These are phyloP conservation scores for Eremochloa ophiuroides DNA, from an alignment of 176 grass and related monocot species.

Conservation along the genomic window DNA sequence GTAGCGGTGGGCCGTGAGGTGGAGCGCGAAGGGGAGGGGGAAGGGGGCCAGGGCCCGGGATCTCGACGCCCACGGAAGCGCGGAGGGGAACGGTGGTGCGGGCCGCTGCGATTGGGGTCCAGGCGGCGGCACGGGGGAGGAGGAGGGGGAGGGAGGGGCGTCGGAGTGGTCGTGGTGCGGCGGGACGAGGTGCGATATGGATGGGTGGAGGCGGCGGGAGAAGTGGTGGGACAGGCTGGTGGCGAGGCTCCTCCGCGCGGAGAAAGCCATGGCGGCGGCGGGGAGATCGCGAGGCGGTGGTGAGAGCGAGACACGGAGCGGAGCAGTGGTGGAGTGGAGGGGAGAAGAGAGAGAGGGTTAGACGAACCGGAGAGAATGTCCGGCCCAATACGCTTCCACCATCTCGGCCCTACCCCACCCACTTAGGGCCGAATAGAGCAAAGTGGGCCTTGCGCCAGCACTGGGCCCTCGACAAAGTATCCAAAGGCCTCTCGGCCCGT, in stretches of 20 bases:
- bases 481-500: background rate
- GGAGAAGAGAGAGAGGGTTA: background rate
- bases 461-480: too few relatives aligned
- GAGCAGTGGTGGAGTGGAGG: background rate
- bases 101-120: background rate
- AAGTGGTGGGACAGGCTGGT: conserved; percentile 35
- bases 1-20: conserved; percentile 25
- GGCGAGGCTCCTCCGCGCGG: conserved; percentile 43
- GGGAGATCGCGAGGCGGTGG: background rate
- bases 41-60: background rate
- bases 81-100: background rate
- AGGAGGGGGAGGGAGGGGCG: conserved; percentile 7
- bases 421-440: background rate
- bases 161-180: conserved; percentile 24
- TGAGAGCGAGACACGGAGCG: background rate
- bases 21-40: conserved; percentile 30
- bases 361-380: background rate
- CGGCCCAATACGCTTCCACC: background rate
- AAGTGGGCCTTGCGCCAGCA: background rate
- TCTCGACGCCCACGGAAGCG: background rate
- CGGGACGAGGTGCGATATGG: conserved; percentile 37
- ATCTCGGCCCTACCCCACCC: background rate
- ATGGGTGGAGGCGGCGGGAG: conserved; percentile 32
- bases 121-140: conserved; percentile 3
- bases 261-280: conserved; percentile 49